These are phyloP conservation scores for Coniochaeta hoffmannii DNA, from an alignment of 2,329 filamentous ascomycete genomes.

Conservation along the genomic window DNA sequence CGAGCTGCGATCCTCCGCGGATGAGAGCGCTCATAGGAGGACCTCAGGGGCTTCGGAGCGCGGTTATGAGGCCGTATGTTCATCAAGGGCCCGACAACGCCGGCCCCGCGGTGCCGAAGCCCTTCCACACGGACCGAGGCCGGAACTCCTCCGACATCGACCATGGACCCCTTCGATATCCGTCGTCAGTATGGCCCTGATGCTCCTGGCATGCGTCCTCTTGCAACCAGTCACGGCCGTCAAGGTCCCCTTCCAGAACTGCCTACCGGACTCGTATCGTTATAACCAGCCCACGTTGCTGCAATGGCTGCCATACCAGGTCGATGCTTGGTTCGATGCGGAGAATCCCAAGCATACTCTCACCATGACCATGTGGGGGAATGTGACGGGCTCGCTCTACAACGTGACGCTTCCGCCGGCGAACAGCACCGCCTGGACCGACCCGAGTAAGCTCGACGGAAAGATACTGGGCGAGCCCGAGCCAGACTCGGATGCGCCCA, in stretches of 20 bases:
- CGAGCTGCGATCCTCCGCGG: not conserved
- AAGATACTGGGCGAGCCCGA: slow-evolving; percentile 67
- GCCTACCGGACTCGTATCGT: slow-evolving; percentile 57
- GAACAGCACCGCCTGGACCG: slow-evolving; percentile 52
- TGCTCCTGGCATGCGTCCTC: slow-evolving; percentile 30
- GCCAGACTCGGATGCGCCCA: slow-evolving; percentile 35
- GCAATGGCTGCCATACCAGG: slow-evolving; percentile 71
- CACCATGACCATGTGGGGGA: slow-evolving; percentile 78
- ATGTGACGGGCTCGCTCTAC: slow-evolving; percentile 69
- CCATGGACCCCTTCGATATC: not conserved
- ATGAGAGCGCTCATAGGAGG: not conserved
- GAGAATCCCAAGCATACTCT: slow-evolving; percentile 55
- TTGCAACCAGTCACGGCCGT: slow-evolving; percentile 49
- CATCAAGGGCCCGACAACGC: not conserved
- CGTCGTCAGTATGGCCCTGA: slow-evolving; percentile 22
- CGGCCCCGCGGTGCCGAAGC: not conserved
- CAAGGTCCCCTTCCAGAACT: slow-evolving; percentile 76
- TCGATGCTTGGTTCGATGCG: slow-evolving; percentile 68
- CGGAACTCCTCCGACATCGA: not conserved
- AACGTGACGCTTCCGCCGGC: slow-evolving; percentile 50
- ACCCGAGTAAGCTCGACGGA: slow-evolving; percentile 54
- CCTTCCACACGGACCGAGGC: not conserved
- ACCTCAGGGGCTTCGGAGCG: not conserved
- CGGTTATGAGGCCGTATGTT: not conserved
- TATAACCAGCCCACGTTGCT: slow-evolving; percentile 51